These are phyloP conservation scores for Tubosaeta sp. DNA, from an alignment of 768 basidiomycete species.

Conservation along the genomic window DNA sequence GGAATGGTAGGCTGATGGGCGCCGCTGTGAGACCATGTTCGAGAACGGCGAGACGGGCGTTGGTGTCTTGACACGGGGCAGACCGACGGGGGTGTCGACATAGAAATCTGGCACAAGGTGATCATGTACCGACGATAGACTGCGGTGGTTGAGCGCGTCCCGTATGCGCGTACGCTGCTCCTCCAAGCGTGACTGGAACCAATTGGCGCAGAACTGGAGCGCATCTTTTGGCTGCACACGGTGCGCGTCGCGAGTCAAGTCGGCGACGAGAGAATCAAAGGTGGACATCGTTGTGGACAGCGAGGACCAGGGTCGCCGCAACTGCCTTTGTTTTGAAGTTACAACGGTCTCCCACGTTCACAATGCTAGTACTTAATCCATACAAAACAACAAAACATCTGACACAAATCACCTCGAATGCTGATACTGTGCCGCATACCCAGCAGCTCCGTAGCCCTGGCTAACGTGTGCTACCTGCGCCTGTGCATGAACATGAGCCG, in stretches of 20 bases:
- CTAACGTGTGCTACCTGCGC: conserved; percentile 29
- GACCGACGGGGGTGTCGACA: conserved; percentile 43
- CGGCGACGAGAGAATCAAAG: conserved; percentile 76
- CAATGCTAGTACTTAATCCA: neutral
- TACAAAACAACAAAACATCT: conserved; percentile 8
- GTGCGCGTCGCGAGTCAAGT: conserved; percentile 81
- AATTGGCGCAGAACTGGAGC: conserved; percentile 89
- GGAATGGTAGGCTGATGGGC: conserved; percentile 50
- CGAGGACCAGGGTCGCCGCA: conserved; percentile 1
- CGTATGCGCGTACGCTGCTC: conserved; percentile 76
- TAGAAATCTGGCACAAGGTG: conserved; percentile 57
- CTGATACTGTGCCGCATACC: conserved; percentile 31
- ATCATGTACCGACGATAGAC: conserved; percentile 45
- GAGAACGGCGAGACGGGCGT: conserved; percentile 55
- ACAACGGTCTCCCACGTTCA: conserved; percentile 25
- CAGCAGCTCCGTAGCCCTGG: conserved; percentile 25
- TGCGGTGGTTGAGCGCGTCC: conserved; percentile 50
- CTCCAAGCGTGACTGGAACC: conserved; percentile 88
- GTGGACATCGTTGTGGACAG: conserved; percentile 47
- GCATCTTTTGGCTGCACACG: conserved; percentile 87
- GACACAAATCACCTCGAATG: conserved; percentile 23
- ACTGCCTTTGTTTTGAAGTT: conserved; percentile 5
- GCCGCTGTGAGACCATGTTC: conserved; percentile 41
- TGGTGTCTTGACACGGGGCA: conserved; percentile 32
- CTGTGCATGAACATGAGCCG: conserved; percentile 40